Conservation (phyloP, 1,284 basidiomycete genomes). For the Puccinia polysora region DNA sequence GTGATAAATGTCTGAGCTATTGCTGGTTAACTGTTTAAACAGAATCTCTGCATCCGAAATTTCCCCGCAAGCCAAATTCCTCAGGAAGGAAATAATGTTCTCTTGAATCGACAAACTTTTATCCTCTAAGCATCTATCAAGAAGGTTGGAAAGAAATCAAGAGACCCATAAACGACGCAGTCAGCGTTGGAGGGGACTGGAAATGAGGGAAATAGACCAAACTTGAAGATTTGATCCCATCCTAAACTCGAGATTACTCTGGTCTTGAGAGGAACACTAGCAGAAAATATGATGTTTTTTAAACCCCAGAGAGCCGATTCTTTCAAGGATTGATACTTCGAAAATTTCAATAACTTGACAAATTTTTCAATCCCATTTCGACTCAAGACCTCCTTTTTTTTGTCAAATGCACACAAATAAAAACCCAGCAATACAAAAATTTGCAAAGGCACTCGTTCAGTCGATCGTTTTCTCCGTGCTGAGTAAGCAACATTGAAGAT, state of each 20-base stretch:
- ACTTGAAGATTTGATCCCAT: constrained; percentile 47
- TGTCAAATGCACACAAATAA: neutral
- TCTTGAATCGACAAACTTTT: constrained; percentile 39
- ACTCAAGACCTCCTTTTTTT: constrained; percentile 17
- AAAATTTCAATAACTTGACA: constrained; percentile 27
- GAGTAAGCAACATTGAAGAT: constrained; percentile 5
- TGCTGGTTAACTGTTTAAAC: constrained; percentile 24
- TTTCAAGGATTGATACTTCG: constrained; percentile 42
- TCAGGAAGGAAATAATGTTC: constrained; percentile 38
- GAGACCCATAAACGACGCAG: neutral
- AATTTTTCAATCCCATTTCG: constrained; percentile 40
- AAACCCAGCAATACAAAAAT: constrained; percentile 45
- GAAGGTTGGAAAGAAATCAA: neutral
- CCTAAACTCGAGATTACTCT: constrained; percentile 45
- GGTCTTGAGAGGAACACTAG: constrained; percentile 46
- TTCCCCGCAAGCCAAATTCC: constrained; percentile 40
- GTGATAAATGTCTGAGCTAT: neutral
- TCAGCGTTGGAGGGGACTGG: neutral
- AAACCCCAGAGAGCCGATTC: constrained; percentile 46
- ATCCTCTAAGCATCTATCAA: constrained; percentile 28
- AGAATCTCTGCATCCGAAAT: constrained; percentile 34
- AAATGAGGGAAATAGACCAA: constrained; percentile 1
- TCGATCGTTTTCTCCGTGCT: too few relatives aligned
- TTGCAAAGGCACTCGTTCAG: too few relatives aligned
- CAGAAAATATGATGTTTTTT: constrained; percentile 46